Percentiles rank a stretch among this genome's conserved stretches.
These are phyloP conservation scores for Hypoxylon subgilvum DNA, from an alignment of 495 filamentous ascomycete species.

Conservation along the genomic window DNA sequence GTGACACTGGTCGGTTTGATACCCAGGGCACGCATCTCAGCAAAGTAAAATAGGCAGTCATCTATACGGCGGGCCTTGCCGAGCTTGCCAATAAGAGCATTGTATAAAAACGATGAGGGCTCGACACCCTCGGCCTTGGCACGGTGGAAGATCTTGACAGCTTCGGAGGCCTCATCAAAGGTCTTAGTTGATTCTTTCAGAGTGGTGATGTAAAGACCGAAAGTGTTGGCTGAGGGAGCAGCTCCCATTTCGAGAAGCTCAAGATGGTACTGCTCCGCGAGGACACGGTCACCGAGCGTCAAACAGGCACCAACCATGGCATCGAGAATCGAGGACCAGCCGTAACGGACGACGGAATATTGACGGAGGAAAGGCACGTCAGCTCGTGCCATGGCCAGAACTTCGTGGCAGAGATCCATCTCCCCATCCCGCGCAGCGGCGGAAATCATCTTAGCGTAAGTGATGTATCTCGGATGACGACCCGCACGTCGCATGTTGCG, in stretches of 20 bases:
- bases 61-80: slow-evolving; percentile 97
- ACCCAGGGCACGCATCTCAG: slow-evolving; percentile 90
- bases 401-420: slow-evolving; percentile 80
- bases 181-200: slow-evolving; percentile 95
- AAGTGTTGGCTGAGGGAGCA: slow-evolving; percentile 95
- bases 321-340: slow-evolving; percentile 93
- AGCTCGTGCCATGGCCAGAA: slow-evolving; percentile 81
- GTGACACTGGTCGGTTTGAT: slow-evolving; percentile 97
- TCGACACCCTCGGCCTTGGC: slow-evolving; percentile 93
- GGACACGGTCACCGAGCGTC: slow-evolving; percentile 75
- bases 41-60: slow-evolving; percentile 96
- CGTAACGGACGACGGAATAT: slow-evolving; percentile 83
- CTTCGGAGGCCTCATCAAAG: slow-evolving; percentile 95
- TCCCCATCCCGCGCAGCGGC: slow-evolving; percentile 83
- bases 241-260: slow-evolving; percentile 86
- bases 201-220: slow-evolving; percentile 96
- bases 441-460: slow-evolving; percentile 91
- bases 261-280: slow-evolving; percentile 85
- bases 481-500: slow-evolving; percentile 91
- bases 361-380: slow-evolving; percentile 85
- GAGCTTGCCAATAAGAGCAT: slow-evolving; percentile 96
- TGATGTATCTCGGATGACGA: slow-evolving; percentile 91
- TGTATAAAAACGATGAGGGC: slow-evolving; percentile 96
- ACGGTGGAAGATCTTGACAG: slow-evolving; percentile 93
- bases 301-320: slow-evolving; percentile 95